These are phyloP conservation scores for Rhizophagus prolifer DNA, from an alignment of 192 early-diverging fungal species.

Conservation along the genomic window DNA sequence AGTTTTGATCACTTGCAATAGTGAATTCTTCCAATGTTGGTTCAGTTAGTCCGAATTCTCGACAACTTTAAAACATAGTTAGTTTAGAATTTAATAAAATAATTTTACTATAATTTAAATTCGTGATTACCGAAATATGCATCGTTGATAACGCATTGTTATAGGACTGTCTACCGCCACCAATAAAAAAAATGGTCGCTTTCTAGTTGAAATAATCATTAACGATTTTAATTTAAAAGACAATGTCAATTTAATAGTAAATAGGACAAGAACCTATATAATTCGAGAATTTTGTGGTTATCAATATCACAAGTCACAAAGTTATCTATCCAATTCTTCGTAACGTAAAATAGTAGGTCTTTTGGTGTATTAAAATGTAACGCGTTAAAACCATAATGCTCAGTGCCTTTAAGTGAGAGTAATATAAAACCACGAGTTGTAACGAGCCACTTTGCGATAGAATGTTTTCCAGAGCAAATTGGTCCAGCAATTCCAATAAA, in stretches of 20 bases:
- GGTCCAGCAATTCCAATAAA: constrained; percentile 72
- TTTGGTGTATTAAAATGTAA: constrained; percentile 54
- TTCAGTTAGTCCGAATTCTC: background rate
- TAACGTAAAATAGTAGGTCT: constrained; percentile 67
- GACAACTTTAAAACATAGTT: constrained; percentile 16
- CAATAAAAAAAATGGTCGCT: constrained; percentile 80
- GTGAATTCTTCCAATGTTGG: constrained; percentile 63
- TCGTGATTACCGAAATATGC: constrained; percentile 39
- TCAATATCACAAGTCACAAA: constrained; percentile 72
- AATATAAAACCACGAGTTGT: constrained; percentile 49
- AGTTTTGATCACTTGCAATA: constrained; percentile 47
- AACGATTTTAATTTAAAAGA: background rate
- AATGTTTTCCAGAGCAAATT: constrained; percentile 62
- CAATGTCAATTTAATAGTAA: background rate
- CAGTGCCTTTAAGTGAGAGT: constrained; percentile 33
- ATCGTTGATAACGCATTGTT: constrained; percentile 64
- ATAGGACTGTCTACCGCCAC: constrained; percentile 84
- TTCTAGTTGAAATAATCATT: constrained; percentile 37
- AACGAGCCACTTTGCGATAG: constrained; percentile 59
- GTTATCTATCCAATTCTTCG: constrained; percentile 70
- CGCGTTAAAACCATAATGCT: background rate
- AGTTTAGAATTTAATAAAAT: background rate
- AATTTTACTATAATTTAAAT: background rate
- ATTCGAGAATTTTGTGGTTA: constrained; percentile 52
- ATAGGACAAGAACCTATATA: constrained; percentile 43